phyloP scores from a whole-genome alignment of 495 filamentous ascomycete genomes.

The Parmelia sp. region DNA sequence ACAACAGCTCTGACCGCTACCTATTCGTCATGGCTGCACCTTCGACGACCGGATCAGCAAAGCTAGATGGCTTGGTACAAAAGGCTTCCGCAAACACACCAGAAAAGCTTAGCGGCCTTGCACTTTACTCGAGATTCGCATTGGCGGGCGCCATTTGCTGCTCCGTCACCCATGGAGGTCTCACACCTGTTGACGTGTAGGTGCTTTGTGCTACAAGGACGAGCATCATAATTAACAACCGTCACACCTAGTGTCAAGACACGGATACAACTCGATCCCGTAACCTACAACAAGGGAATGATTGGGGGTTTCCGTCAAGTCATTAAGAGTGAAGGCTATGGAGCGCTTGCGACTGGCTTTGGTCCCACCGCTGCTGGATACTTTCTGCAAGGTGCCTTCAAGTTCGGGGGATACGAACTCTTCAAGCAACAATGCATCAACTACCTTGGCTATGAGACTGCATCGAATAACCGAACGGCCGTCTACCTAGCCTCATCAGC shows the following conservation, averaged over 20 bases:
- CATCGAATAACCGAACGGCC: constrained; percentile 77
- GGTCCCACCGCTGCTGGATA: constrained; percentile 86
- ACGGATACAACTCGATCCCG: constrained; percentile 86
- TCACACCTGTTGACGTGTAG: constrained; percentile 97
- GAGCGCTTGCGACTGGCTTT: constrained; percentile 79
- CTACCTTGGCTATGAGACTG: constrained; percentile 68
- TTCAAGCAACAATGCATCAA: constrained; percentile 94
- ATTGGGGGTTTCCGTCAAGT: constrained; percentile 83
- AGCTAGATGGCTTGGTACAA: constrained; percentile 37
- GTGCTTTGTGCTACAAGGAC: constrained; percentile 34
- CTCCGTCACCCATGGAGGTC: constrained; percentile 83
- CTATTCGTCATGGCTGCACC: constrained; percentile 41
- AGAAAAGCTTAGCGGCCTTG: constrained; percentile 43
- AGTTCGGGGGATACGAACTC: constrained; percentile 92
- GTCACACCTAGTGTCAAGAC: constrained; percentile 76
- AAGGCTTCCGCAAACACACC: constrained; percentile 37
- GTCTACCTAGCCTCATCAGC: constrained; percentile 85
- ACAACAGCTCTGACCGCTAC: neutral
- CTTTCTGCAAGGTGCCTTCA: constrained; percentile 92
- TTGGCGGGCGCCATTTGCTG: constrained; percentile 93
- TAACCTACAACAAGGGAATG: constrained; percentile 83
- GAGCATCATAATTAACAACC: constrained; percentile 16
- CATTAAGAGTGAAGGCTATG: constrained; percentile 75
- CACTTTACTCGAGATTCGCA: constrained; percentile 76
- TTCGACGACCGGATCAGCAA: constrained; percentile 34